A percentile compares a stretch with the other conserved stretches of the same genome.
phyloP scores from a whole-genome alignment of 169 alveolate species.

The Cardiosporidium cionae region DNA sequence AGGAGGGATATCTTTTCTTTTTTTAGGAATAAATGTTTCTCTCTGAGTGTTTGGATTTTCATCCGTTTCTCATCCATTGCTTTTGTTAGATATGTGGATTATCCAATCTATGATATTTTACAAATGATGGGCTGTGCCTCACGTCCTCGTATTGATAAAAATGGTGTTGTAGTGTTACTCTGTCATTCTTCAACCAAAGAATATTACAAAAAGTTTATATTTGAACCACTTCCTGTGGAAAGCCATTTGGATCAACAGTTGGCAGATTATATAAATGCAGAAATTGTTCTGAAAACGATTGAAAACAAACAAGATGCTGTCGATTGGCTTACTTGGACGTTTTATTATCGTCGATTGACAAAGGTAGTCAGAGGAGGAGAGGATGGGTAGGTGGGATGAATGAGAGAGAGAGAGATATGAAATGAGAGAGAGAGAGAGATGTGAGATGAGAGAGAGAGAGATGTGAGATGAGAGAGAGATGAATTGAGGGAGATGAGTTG shows the following conservation, averaged over 20 bases:
- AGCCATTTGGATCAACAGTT: constrained; percentile 83
- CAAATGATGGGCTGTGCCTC: constrained; percentile 81
- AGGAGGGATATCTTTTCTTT: not conserved
- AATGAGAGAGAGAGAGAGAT: too few relatives aligned
- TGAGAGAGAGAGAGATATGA: too few relatives aligned
- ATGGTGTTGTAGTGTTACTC: constrained; percentile 48
- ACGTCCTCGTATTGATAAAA: constrained; percentile 40
- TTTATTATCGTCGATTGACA: constrained; percentile 92
- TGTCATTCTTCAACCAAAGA: constrained; percentile 87
- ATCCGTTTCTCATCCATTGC: not conserved
- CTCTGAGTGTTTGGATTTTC: not conserved
- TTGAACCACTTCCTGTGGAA: constrained; percentile 97
- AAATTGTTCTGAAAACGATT: constrained; percentile 89
- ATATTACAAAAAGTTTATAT: constrained; percentile 88
- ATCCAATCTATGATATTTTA: constrained; percentile 41
- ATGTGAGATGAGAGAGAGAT: not conserved
- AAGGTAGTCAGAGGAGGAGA: too few relatives aligned
- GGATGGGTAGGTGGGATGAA: too few relatives aligned
- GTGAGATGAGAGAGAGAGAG: not conserved
- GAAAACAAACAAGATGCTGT: constrained; percentile 92
- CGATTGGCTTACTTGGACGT: constrained; percentile 99
- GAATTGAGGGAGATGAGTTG: too few relatives aligned
- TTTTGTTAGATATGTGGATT: not conserved
- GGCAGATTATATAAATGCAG: constrained; percentile 92
- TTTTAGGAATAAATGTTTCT: not conserved